Percentiles rank a stretch among this genome's conserved stretches.
Evolutionary conservation across 495 filamentous ascomycete species (phyloP).

Genomic region (Hypoxylon trugodes): DNA sequence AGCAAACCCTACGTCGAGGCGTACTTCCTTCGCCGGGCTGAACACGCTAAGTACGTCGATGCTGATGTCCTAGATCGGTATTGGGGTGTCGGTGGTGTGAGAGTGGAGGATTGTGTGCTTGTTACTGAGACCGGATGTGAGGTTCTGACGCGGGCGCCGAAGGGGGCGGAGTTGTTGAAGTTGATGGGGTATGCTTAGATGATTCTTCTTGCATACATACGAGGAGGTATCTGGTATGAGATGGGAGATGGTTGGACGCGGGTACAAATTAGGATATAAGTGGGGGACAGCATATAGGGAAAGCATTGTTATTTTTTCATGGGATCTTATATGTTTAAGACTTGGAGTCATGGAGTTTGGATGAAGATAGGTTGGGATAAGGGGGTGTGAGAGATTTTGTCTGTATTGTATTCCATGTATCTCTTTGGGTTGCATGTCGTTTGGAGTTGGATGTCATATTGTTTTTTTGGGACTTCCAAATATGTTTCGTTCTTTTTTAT

Average conservation of each 20-base stretch:
- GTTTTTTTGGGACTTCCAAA: background rate
- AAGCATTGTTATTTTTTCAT: background rate
- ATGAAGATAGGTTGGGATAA: no score
- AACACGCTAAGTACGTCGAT: conserved; percentile 77
- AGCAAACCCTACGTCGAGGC: conserved; percentile 67
- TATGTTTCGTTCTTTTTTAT: background rate
- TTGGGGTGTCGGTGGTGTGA: conserved; percentile 81
- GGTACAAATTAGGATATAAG: background rate
- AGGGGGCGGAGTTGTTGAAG: conserved; percentile 65
- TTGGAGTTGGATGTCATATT: background rate
- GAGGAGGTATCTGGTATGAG: no score
- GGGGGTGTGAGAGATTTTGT: background rate
- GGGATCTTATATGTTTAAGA: no score
- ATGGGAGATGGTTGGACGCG: background rate
- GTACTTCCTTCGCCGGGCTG: conserved; percentile 67
- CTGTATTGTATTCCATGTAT: conserved; percentile 2
- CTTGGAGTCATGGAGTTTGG: background rate
- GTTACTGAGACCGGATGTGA: conserved; percentile 80
- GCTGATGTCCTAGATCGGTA: conserved; percentile 73
- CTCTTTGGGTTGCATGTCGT: background rate
- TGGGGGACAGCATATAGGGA: background rate
- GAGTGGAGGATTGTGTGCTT: conserved; percentile 92
- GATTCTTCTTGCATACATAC: background rate
- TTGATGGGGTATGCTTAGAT: conserved; percentile 42
- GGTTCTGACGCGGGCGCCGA: conserved; percentile 85